A percentile compares a stretch with the other conserved stretches of the same genome.
These are phyloP conservation scores for Fusarium hostae DNA, from an alignment of 2,329 filamentous ascomycete species.

Conservation along the genomic window DNA sequence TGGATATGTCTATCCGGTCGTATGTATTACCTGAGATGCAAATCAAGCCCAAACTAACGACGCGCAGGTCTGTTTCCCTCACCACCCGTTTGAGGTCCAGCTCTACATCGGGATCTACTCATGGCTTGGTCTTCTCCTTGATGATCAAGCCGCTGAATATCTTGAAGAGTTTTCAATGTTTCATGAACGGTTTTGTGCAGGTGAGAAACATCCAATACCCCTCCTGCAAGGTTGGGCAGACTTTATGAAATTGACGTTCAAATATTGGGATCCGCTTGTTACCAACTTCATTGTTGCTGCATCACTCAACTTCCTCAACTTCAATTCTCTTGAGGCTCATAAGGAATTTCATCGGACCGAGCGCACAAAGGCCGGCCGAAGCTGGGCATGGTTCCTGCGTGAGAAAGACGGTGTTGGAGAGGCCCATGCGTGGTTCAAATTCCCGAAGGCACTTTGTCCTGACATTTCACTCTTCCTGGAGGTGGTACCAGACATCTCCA, in stretches of 20 bases:
- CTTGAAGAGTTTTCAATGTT: slow-evolving; percentile 5
- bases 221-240: slow-evolving; percentile 19
- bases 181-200: slow-evolving; percentile 1
- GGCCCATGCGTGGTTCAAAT: slow-evolving; percentile 19
- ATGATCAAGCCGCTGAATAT: slow-evolving; percentile 1
- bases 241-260: background rate
- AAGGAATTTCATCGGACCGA: background rate
- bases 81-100: slow-evolving; percentile 16
- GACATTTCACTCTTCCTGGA: slow-evolving; percentile 19
- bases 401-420: slow-evolving; percentile 22
- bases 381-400: slow-evolving; percentile 26
- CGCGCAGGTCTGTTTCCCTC: slow-evolving; percentile 6
- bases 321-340: slow-evolving; percentile 4
- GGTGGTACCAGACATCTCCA: slow-evolving; percentile 10
- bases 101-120: slow-evolving; percentile 12
- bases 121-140: slow-evolving; percentile 16
- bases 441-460: background rate
- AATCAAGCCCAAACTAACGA: accelerated
- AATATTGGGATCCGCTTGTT: slow-evolving; percentile 11
- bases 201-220: background rate
- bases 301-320: slow-evolving; percentile 17
- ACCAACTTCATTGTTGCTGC: slow-evolving; percentile 20
- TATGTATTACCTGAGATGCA: accelerated
- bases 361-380: background rate
- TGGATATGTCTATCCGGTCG: background rate